A percentile compares a stretch with the other conserved stretches of the same genome.
Evolutionary conservation across 2,329 filamentous ascomycete genomes (phyloP).

Genomic region (Pestalotiopsis fici): DNA sequence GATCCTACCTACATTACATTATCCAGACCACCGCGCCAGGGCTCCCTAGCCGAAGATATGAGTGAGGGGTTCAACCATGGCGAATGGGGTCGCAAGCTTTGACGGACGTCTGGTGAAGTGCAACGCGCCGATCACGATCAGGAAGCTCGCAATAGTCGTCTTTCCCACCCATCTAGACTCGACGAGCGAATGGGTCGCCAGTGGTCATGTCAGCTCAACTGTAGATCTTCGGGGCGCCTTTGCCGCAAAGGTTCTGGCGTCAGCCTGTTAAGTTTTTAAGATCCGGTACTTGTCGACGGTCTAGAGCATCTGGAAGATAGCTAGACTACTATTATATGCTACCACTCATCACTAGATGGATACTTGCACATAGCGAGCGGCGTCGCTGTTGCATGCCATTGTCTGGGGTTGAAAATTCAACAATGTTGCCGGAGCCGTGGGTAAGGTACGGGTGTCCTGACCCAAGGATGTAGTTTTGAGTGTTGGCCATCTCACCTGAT

Average conservation of each 20-base stretch:
- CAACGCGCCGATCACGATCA: conserved; percentile 6
- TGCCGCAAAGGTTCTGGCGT: neutral
- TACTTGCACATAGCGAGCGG: neutral
- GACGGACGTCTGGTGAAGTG: neutral
- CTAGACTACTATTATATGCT: neutral
- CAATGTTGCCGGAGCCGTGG: neutral
- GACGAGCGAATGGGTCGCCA: neutral
- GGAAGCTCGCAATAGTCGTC: neutral
- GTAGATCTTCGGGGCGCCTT: neutral
- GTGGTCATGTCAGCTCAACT: conserved; percentile 1
- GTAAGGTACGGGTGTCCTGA: neutral
- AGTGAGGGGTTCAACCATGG: conserved; percentile 3
- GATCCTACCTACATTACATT: conserved; percentile 1
- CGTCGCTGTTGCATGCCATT: no score
- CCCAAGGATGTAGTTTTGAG: no score
- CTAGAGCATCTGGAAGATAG: conserved; percentile 8
- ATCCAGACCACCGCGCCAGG: neutral
- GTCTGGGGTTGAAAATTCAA: no score
- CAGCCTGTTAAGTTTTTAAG: neutral
- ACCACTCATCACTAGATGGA: neutral
- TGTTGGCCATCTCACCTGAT: neutral
- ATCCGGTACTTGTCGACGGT: neutral
- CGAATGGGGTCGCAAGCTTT: neutral
- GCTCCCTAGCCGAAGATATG: neutral
- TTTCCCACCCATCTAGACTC: neutral